Percentiles rank a stretch among this genome's conserved stretches.
Evolutionary conservation across 176 grass and related monocot genomes (phyloP).

Genomic region (Avena eriantha): DNA sequence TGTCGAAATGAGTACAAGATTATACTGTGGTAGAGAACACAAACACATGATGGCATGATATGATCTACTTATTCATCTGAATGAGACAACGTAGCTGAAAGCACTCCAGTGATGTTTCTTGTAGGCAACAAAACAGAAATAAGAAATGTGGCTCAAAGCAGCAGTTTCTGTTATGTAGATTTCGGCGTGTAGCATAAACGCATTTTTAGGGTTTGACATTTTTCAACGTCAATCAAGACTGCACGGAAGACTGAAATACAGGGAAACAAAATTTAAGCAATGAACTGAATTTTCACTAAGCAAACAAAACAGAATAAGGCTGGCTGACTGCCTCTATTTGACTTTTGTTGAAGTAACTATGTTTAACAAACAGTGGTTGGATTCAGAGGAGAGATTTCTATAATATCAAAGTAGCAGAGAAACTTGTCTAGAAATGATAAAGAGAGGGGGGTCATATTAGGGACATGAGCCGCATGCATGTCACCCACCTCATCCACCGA

Average conservation of each 20-base stretch:
- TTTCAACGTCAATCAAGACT: not conserved
- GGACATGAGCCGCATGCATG: not conserved
- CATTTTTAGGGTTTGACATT: not conserved
- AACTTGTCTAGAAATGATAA: conserved; percentile 6
- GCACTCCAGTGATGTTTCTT: not conserved
- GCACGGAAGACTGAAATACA: not conserved
- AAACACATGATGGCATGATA: not conserved
- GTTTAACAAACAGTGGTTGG: not conserved
- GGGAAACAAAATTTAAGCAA: not conserved
- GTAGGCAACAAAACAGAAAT: not conserved
- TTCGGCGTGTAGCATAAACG: not conserved
- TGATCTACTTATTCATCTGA: not conserved
- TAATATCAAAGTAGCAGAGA: not conserved
- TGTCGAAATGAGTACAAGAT: not conserved
- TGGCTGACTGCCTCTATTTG: not conserved
- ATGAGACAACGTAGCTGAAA: not conserved
- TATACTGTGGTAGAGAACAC: not conserved
- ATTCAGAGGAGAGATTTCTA: conserved; percentile 1
- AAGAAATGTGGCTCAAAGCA: not conserved
- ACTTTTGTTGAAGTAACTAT: not conserved
- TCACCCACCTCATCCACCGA: conserved; percentile 79
- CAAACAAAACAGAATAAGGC: not conserved
- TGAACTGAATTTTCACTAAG: not conserved
- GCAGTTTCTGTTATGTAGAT: not conserved
- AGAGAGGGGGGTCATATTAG: not conserved